Base-by-base conservation (phyloP, 768 basidiomycete species). In the Hypsizygus marmoreus region DNA sequence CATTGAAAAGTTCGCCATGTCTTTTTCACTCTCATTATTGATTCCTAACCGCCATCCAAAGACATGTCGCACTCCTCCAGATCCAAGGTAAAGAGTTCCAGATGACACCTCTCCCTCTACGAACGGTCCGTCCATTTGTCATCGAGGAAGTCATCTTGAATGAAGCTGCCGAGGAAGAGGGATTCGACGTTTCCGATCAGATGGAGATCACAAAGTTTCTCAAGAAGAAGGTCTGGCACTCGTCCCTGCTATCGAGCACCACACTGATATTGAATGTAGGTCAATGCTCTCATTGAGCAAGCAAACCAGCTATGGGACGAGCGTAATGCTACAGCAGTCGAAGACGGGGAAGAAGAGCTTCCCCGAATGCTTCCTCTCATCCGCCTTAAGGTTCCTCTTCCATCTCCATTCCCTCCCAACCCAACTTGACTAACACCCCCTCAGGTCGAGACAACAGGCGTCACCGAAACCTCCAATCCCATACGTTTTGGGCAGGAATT, bases 401-500 rank as follows among this genome's bases (percentile, higher is more conserved):
- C 6, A 24, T 19, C 24, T 17, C 9, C 22, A n/a, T 31, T 28
- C 29, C 13, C 26, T 36, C 11, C 16, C 12, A 2, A 11, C 37
- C 41, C 46, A 14, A 30, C 41, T 25, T 17, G 10, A 23, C 1
- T n/a, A 28, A 31, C 31, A n/a, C 25, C 29, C 24, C 24, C 39
- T 20, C 26, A 86, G 88, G 92, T 95, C 13, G 92, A 95, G 61
- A 95, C 92, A 0, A 91, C 95, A 0, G 90, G 88, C 32, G 88
- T 93, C 6, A 83, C 82, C 45, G 89, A 91, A 57, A 92, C 92
- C 70, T 92, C 89, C 43, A 99, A 99, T 63, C 95, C 95, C 17
- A 87, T 95, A 40, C 87, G 97, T 8, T 97, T 99, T 62, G 95
- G 97, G 1, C 94, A 95, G 63, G 91, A 95, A 63, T 97, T 97